Evolutionary conservation across 2,329 filamentous ascomycete species (phyloP), one percentile per base, ranked within the genome.

Genomic region (Cladosporium sp.): DNA sequence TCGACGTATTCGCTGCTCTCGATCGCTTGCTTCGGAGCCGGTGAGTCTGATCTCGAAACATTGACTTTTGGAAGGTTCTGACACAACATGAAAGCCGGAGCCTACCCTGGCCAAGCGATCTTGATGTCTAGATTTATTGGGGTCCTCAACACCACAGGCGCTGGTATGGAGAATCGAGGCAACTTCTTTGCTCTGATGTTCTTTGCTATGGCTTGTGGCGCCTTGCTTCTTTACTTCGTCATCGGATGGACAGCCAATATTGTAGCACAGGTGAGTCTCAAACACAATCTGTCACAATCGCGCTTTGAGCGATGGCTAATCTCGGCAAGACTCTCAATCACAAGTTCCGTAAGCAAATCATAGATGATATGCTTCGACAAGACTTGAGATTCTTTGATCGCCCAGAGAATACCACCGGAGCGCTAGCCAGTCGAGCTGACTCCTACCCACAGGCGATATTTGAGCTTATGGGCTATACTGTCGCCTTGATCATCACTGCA

Each of bases 361-460:
- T 58, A 3, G 14, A 11, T 5, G 26, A 8, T 30, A 8, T 16
- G 80, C 86, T 97, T 59, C 90, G 92, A 66, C 93, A 97, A 78
- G 94, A 97, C 68, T 92, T 97, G 64, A 82, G 87, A 28, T 97
- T 93, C 77, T 98, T 97, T 61, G 94, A 97, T 76, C 84, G 83
- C 57, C 75, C 77, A 10, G 77, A 76, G 4, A 78, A 79, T 53
- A 79, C 77, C 5, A 75, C 79, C 14, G 78, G 80, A 18, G 73
- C 77, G 0, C 71, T 83, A 21, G 77, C 82, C 69, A 77, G 78
- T 4, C 79, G 77, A 66, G 71, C 83, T 30, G 79, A 77, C 65
- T 80, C 77, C 63, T 80, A 83, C 77, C 79, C 39, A 74, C 77
- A 8, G 76, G 79, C 57, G 73, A 82, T 93, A 72, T 85, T 96